Evolutionary conservation across 139 green algal species (phyloP).

Genomic region (Medakamo hakoo): DNA sequence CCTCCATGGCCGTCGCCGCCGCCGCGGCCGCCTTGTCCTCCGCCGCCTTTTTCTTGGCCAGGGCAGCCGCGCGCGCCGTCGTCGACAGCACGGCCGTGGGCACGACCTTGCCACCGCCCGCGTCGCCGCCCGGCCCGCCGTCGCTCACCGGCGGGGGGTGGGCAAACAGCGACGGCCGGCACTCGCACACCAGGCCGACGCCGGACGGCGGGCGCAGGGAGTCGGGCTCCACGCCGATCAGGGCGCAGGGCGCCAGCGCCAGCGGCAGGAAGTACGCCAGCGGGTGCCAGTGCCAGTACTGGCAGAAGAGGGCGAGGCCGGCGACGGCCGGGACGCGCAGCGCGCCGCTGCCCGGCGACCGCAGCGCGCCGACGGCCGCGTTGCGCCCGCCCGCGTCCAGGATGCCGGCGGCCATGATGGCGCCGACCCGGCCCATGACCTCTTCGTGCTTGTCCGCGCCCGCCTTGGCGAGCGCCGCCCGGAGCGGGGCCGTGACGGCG

Average conservation of each 20-base stretch:
- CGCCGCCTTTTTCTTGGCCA: slow-evolving; percentile 57
- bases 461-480: slow-evolving; percentile 64
- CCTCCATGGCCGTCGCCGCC: neutral
- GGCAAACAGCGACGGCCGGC: slow-evolving; percentile 66
- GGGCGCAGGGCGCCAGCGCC: slow-evolving; percentile 59
- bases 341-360: slow-evolving; percentile 43
- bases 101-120: slow-evolving; percentile 29
- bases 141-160: slow-evolving; percentile 74
- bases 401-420: slow-evolving; percentile 88
- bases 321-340: slow-evolving; percentile 73
- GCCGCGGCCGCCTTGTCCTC: slow-evolving; percentile 5
- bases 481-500: slow-evolving; percentile 21
- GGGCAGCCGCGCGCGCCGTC: slow-evolving; percentile 63
- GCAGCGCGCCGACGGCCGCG: slow-evolving; percentile 62
- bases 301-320: slow-evolving; percentile 82
- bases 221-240: slow-evolving; percentile 79
- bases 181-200: slow-evolving; percentile 17
- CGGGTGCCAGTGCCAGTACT: slow-evolving; percentile 99
- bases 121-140: too few relatives aligned
- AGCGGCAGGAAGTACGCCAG: slow-evolving; percentile 82
- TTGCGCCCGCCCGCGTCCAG: slow-evolving; percentile 91
- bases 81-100: slow-evolving; percentile 90
- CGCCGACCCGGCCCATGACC: slow-evolving; percentile 71
- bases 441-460: slow-evolving; percentile 89
- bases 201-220: slow-evolving; percentile 14